phyloP scores from a whole-genome alignment of 2,329 filamentous ascomycete genomes.

The Onygenales sp. region DNA sequence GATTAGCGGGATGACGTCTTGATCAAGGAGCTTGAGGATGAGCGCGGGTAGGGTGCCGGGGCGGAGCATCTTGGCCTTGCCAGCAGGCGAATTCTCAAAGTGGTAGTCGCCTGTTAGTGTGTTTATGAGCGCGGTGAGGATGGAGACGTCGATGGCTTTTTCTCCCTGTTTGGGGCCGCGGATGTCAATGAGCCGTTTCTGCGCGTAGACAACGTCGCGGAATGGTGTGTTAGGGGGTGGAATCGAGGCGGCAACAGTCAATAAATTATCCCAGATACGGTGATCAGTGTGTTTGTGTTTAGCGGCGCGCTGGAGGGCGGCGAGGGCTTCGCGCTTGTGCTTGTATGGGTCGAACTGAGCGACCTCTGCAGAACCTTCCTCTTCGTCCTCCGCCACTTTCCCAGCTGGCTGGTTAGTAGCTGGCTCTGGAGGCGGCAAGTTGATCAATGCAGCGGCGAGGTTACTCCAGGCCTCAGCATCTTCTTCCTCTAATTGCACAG shows the following conservation, averaged over 20 bases:
- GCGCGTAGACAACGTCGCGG: conserved; percentile 63
- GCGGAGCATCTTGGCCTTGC: conserved; percentile 25
- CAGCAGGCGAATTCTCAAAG: conserved; percentile 28
- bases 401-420: conserved; percentile 24
- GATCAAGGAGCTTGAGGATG: conserved; percentile 64
- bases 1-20: conserved; percentile 69
- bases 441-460: conserved; percentile 72
- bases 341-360: conserved; percentile 42
- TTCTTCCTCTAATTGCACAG: conserved; percentile 75
- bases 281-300: conserved; percentile 74
- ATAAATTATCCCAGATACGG: conserved; percentile 94
- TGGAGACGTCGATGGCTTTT: conserved; percentile 62
- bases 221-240: conserved; percentile 58
- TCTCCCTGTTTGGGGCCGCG: conserved; percentile 59
- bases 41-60: conserved; percentile 43
- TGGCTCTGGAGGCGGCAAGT: conserved; percentile 19
- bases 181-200: conserved; percentile 66
- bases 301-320: conserved; percentile 80
- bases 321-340: conserved; percentile 64
- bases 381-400: conserved; percentile 20
- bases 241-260: conserved; percentile 74
- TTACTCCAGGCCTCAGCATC: conserved; percentile 95
- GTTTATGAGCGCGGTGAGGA: conserved; percentile 62
- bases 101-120: conserved; percentile 51
- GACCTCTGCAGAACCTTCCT: conserved; percentile 11